Conservation (phyloP, 2,329 filamentous ascomycete genomes). For the Talaromyces marneffei region DNA sequence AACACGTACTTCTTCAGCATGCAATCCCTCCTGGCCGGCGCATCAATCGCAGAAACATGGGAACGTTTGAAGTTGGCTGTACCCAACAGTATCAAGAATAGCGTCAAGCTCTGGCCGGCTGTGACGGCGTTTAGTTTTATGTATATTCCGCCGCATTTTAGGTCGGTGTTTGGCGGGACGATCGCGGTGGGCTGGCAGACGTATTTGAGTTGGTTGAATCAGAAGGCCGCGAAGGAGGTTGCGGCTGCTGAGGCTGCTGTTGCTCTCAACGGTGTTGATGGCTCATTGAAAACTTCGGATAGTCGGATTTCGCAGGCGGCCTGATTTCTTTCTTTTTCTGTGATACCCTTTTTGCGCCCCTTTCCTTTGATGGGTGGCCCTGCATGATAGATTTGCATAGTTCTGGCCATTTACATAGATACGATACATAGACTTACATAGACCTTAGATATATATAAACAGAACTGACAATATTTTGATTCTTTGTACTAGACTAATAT, state of each 20-base stretch:
- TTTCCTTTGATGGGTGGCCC: background rate
- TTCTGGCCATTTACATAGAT: background rate
- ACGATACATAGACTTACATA: background rate
- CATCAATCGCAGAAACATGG: conserved; percentile 56
- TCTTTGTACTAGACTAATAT: background rate
- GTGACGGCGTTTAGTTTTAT: conserved; percentile 82
- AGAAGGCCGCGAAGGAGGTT: conserved; percentile 59
- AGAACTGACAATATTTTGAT: background rate
- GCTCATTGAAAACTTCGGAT: background rate
- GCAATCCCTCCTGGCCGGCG: conserved; percentile 69
- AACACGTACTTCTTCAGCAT: conserved; percentile 77
- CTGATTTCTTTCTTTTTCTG: background rate
- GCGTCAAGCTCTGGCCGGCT: conserved; percentile 80
- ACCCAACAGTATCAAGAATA: conserved; percentile 69
- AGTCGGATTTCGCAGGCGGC: conserved; percentile 3
- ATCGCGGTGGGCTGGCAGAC: conserved; percentile 90
- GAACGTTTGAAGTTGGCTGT: conserved; percentile 70
- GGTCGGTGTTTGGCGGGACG: conserved; percentile 71
- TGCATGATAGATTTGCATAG: conserved; percentile 2
- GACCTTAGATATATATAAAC: background rate
- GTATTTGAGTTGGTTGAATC: conserved; percentile 76
- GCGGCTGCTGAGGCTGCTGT: conserved; percentile 26
- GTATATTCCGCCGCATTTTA: conserved; percentile 72
- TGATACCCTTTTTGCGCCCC: conserved; percentile 3
- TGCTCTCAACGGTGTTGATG: background rate